Evolutionary conservation across 345 rosid species (phyloP).

Genomic region (Anastatica hierochuntica): DNA sequence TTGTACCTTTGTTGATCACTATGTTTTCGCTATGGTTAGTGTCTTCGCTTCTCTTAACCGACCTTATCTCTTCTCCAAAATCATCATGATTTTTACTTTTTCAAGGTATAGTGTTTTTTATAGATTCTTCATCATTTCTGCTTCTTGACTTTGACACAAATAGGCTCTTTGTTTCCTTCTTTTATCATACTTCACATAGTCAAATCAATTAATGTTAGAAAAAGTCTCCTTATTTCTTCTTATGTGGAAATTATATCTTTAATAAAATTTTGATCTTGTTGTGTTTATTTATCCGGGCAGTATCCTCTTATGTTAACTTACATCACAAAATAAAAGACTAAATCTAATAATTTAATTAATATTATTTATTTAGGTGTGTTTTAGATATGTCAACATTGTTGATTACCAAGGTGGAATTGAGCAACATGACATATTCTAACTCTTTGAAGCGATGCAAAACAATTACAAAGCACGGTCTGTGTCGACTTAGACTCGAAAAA

Average conservation of each 20-base stretch:
- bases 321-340: no score
- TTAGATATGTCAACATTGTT: conserved; percentile 59
- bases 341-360: no score
- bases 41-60: conserved; percentile 73
- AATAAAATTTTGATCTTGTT: no score
- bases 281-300: no score
- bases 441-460: conserved; percentile 63
- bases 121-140: background rate
- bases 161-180: background rate
- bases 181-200: no score
- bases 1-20: conserved; percentile 72
- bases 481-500: conserved; percentile 92
- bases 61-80: conserved; percentile 69
- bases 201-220: no score
- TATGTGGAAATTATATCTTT: no score
- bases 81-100: conserved; percentile 58
- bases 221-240: no score
- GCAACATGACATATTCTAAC: conserved; percentile 62
- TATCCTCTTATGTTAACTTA: no score
- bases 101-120: no score
- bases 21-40: conserved; percentile 74
- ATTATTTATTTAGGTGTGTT: no score
- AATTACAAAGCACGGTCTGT: conserved; percentile 74
- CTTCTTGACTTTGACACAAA: no score
- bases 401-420: conserved; percentile 88